Percentiles rank a stretch among this genome's conserved stretches.
Conservation (phyloP, 306 rosid species). For the Alnus glutinosa region DNA sequence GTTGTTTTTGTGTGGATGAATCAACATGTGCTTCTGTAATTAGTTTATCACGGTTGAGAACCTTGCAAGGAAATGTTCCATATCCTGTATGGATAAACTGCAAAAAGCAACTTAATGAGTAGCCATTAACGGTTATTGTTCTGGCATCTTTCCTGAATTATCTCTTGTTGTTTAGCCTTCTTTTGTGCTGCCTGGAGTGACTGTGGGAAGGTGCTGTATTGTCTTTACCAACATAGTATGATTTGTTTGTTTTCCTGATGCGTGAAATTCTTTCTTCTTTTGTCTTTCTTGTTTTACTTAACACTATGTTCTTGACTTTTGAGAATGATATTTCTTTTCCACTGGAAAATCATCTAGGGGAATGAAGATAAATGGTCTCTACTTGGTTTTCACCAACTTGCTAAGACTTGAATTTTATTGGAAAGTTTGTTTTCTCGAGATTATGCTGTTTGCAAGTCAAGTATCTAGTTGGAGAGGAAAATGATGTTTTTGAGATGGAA, state of each 20-base stretch:
- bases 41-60: not conserved
- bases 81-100: not conserved
- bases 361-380: not conserved
- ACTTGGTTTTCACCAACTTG: not conserved
- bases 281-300: not conserved
- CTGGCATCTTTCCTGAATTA: not conserved
- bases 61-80: not conserved
- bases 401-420: not conserved
- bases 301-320: not conserved
- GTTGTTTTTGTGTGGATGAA: not conserved
- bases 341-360: slow-evolving; percentile 2
- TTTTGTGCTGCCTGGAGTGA: not conserved
- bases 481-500: not conserved
- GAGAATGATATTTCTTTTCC: not conserved
- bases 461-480: not conserved
- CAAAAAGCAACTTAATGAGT: not conserved
- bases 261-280: not conserved
- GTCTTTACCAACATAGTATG: not conserved
- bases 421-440: not conserved
- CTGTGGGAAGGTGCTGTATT: not conserved
- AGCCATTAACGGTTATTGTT: not conserved
- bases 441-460: not conserved
- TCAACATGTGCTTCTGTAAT: not conserved
- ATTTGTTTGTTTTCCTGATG: not conserved
- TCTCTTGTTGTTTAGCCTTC: not conserved